Base-by-base conservation (phyloP, 805 yeast species). In the Millerago galiae region DNA sequence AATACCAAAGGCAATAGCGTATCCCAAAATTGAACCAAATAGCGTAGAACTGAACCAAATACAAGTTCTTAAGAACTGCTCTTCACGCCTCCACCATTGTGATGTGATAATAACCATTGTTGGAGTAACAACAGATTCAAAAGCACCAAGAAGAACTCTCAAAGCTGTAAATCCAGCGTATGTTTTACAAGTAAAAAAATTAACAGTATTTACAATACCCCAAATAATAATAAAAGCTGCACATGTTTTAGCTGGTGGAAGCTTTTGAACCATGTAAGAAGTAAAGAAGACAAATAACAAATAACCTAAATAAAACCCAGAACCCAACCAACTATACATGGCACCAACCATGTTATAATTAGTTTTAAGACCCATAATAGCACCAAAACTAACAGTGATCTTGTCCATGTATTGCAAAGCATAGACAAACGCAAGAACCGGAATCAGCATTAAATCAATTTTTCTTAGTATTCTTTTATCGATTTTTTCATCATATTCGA, bases 271-370 rank as follows among this genome's bases (percentile, higher is more conserved):
- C 0, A 69, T 35, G 16, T 59, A 52, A 15, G 67, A 58, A 1
- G 72, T 67, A 3, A 77, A 74, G 40, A 70, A 63, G 44, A 74
- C 78, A 43, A 72, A 75, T 0, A 58, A 60, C 30, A 78, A 52
- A 51, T 76, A 79, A 1, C 84, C 84, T 24, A 79, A 48, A 51
- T 74, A 74, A 50, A 75, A 75, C 15, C 68, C 61, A 2, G 77
- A 64, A n/a, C 76, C 67, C 9, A 67, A 47, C 76, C 80, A 69
- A 43, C 69, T 48, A 53, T 72, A 64, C 60, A 48, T 50, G 34
- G 51, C 61, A 42, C 71, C 76, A 38, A 45, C 47, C 72, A 72
- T 72, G 45, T 59, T 58, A 45, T 60, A 58, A 42, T 62, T 75
- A 6, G 49, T 55, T 38, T 54, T 58, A 38, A 67, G 60, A 40